These are phyloP conservation scores for Tothia fuscella DNA, from an alignment of 2,329 filamentous ascomycete species.

Conservation along the genomic window DNA sequence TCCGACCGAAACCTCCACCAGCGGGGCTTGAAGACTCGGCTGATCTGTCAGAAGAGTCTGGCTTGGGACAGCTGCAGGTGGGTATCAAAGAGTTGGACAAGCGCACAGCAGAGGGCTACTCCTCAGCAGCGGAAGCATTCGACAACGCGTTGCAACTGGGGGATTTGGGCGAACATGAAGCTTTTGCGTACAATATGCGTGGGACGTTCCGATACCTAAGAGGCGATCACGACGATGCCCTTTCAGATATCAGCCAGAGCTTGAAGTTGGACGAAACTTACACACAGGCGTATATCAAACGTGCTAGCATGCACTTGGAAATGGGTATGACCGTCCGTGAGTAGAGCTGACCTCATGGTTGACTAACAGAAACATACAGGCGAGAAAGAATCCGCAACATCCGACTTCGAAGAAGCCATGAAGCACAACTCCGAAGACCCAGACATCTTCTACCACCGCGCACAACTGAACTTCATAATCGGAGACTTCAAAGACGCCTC, in stretches of 20 bases:
- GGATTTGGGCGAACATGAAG: slow-evolving; percentile 71
- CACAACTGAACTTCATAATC: slow-evolving; percentile 96
- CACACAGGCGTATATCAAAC: slow-evolving; percentile 97
- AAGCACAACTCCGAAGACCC: slow-evolving; percentile 78
- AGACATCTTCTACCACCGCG: slow-evolving; percentile 98
- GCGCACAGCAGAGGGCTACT: slow-evolving; percentile 84
- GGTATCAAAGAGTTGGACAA: slow-evolving; percentile 70
- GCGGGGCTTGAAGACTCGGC: slow-evolving; percentile 68
- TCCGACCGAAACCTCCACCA: slow-evolving; percentile 71
- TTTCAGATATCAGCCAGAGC: slow-evolving; percentile 81
- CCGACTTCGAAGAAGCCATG: slow-evolving; percentile 78
- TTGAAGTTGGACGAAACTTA: slow-evolving; percentile 78
- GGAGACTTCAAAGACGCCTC: slow-evolving; percentile 85
- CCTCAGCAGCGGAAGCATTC: slow-evolving; percentile 75
- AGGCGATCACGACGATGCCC: slow-evolving; percentile 73
- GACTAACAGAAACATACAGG: slow-evolving; percentile 40
- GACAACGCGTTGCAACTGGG: slow-evolving; percentile 76
- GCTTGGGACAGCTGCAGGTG: slow-evolving; percentile 74
- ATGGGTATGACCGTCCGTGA: slow-evolving; percentile 62
- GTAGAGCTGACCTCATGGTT: background rate
- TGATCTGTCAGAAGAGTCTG: slow-evolving; percentile 66
- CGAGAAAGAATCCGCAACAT: slow-evolving; percentile 72
- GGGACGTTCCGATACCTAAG: slow-evolving; percentile 91
- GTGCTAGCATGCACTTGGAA: slow-evolving; percentile 94
- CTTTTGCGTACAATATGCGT: slow-evolving; percentile 89